Conservation (phyloP, 2,329 filamentous ascomycete species). For the Colletotrichum lentis region DNA sequence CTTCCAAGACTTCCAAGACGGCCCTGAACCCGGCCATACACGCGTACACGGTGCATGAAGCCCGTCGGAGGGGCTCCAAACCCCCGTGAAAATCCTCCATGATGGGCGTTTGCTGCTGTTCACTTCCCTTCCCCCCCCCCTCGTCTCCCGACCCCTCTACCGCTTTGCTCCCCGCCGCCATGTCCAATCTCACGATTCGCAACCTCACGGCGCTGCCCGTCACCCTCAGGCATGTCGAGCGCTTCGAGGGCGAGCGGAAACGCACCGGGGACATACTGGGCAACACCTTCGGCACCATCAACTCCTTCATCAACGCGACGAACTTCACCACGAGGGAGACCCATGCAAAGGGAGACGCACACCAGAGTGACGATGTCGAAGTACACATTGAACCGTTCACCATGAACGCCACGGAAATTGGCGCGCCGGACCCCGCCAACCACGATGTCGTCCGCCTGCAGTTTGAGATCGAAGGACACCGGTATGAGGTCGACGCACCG, state of each 20-base stretch:
- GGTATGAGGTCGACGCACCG: conserved; percentile 77
- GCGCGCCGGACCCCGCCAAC: conserved; percentile 61
- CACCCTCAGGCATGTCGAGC: conserved; percentile 76
- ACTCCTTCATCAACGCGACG: conserved; percentile 56
- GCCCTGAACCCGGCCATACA: conserved; percentile 28
- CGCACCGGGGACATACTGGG: conserved; percentile 53
- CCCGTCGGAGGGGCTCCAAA: conserved; percentile 25
- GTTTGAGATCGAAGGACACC: conserved; percentile 70
- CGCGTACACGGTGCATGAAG: conserved; percentile 28
- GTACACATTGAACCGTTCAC: conserved; percentile 74
- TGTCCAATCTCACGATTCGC: conserved; percentile 74
- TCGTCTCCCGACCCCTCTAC: conserved; percentile 14
- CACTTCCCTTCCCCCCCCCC: conserved; percentile 28
- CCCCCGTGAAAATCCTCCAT: conserved; percentile 32
- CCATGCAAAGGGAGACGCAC: conserved; percentile 64
- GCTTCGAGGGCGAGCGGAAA: conserved; percentile 66
- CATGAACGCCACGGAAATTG: conserved; percentile 69
- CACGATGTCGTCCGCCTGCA: conserved; percentile 77
- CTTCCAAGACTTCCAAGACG: conserved; percentile 24
- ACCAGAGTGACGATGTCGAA: conserved; percentile 68
- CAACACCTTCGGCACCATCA: conserved; percentile 56
- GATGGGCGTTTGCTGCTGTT: conserved; percentile 31
- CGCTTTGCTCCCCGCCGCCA: conserved; percentile 42
- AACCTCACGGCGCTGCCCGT: conserved; percentile 81
- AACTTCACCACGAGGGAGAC: conserved; percentile 45